A percentile compares a stretch with the other conserved stretches of the same genome.
phyloP scores from a whole-genome alignment of 192 early-diverging fungal species.

The Dissophora globulifera region DNA sequence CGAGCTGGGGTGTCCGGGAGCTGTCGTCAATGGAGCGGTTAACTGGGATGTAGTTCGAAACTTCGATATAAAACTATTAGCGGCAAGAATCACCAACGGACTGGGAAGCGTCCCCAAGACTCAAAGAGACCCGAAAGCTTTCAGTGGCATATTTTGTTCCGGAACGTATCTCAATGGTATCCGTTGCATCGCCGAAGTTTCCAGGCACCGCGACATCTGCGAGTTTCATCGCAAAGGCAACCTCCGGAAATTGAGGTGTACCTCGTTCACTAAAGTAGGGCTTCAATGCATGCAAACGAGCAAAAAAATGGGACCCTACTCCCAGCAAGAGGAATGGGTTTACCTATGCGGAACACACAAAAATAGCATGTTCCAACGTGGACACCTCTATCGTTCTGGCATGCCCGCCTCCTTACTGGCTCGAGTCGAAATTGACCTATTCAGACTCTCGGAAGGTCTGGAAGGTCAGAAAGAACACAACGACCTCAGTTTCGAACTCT shows the following conservation, averaged over 20 bases:
- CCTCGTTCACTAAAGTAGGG: slow-evolving; percentile 27
- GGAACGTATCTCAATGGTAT: slow-evolving; percentile 18
- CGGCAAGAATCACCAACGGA: slow-evolving; percentile 10
- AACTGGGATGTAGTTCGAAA: slow-evolving; percentile 12
- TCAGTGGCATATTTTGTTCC: slow-evolving; percentile 21
- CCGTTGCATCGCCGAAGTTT: slow-evolving; percentile 25
- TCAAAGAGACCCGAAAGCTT: slow-evolving; percentile 25
- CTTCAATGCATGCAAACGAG: slow-evolving; percentile 9
- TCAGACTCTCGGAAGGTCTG: slow-evolving; percentile 13
- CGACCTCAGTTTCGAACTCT: slow-evolving; percentile 25
- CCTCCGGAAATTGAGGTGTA: slow-evolving; percentile 16
- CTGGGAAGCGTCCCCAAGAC: slow-evolving; percentile 12
- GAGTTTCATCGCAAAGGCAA: slow-evolving; percentile 25
- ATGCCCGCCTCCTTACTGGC: slow-evolving; percentile 22
- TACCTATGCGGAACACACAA: slow-evolving; percentile 14
- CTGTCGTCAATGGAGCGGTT: slow-evolving; percentile 11
- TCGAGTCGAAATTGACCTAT: slow-evolving; percentile 22
- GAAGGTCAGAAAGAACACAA: slow-evolving; percentile 8
- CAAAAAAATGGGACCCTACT: slow-evolving; percentile 12
- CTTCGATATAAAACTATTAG: background rate
- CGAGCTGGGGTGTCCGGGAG: slow-evolving; percentile 12
- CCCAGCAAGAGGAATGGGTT: slow-evolving; percentile 23
- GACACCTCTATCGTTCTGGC: slow-evolving; percentile 28
- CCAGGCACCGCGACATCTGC: slow-evolving; percentile 20
- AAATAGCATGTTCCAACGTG: slow-evolving; percentile 29